Base-by-base conservation (phyloP, 805 yeast species). In the Zygotorulaspora chibaensis region DNA sequence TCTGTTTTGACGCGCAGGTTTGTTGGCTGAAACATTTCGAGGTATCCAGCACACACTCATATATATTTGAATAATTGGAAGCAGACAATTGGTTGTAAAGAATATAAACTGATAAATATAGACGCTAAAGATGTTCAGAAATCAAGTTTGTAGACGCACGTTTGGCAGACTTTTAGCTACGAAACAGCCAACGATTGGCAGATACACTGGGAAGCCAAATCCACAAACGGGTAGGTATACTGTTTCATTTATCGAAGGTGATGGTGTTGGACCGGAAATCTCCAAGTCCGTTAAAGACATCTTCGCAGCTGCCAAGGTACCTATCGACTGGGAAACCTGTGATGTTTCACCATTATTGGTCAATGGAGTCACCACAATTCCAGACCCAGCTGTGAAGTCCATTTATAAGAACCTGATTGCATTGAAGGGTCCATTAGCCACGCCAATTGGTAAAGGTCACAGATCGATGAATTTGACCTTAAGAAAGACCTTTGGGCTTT, bases 371-470 rank as follows among this genome's bases (percentile, higher is more conserved):
- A 90, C 98, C 57, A 83, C 96, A 48, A 81, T 93, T 59, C 98
- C 98, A 54, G 83, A 83, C 57, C 83, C 81, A 35, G 97, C 98
- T 48, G 87, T 93, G 53, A 89, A 86, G 60, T 86, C 95, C 38
- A 90, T 93, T 72, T 87, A 88, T 77, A 84, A 79, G 72, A 87
- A 91, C 77, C 78, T 83, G 73, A 91, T 93, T 53, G 99, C 98
- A 45, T 79, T 93, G 65, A 93, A 93, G 76, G 99, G 99, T 58
- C 98, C 98, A 26, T 76, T 93, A 63, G 98, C 97, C 45, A 93
- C 99, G 34, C 99, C 99, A 47, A 90, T 91, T 53, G 99, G 97
- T 62, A 91, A 91, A 74, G 99, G 99, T 66, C 98, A 93, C 77
- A 88, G 88, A 65, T 90, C 98, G 38, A 81, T 93, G 79, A 93